phyloP scores from a whole-genome alignment of 2,329 filamentous ascomycete genomes.

The Exophiala viscosa region DNA sequence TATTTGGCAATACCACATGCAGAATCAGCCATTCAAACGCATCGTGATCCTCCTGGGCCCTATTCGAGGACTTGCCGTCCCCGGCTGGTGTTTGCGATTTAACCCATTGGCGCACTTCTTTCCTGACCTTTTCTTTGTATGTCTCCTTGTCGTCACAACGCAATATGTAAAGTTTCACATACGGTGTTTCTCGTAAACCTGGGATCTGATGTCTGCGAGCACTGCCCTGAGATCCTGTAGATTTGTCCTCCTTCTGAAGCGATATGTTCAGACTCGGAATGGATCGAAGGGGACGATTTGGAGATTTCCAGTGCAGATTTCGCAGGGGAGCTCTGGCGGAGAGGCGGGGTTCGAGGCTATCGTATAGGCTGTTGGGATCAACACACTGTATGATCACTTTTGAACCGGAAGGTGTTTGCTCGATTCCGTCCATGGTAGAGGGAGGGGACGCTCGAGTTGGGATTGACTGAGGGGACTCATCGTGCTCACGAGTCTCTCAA shows the following conservation, averaged over 20 bases:
- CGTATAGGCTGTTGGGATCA: slow-evolving; percentile 86
- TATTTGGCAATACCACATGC: slow-evolving; percentile 87
- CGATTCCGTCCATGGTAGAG: slow-evolving; percentile 26
- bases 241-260: slow-evolving; percentile 62
- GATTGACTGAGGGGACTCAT: slow-evolving; percentile 17
- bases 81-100: slow-evolving; percentile 51
- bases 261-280: slow-evolving; percentile 92
- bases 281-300: slow-evolving; percentile 82
- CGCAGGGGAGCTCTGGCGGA: slow-evolving; percentile 75
- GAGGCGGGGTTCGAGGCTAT: slow-evolving; percentile 73
- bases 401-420: slow-evolving; percentile 23
- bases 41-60: slow-evolving; percentile 85
- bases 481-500: slow-evolving; percentile 9
- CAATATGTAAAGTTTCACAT: slow-evolving; percentile 83
- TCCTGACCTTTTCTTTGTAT: slow-evolving; percentile 77
- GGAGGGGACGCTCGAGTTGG: slow-evolving; percentile 2
- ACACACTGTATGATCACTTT: slow-evolving; percentile 90
- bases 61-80: slow-evolving; percentile 41
- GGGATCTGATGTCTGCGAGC: slow-evolving; percentile 87
- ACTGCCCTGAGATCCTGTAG: slow-evolving; percentile 32
- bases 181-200: slow-evolving; percentile 85
- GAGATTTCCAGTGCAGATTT: slow-evolving; percentile 96
- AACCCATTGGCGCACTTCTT: slow-evolving; percentile 85
- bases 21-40: slow-evolving; percentile 94
- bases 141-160: slow-evolving; percentile 93